Base-by-base conservation (phyloP, 768 basidiomycete genomes). In the Clavaria fumosa region DNA sequence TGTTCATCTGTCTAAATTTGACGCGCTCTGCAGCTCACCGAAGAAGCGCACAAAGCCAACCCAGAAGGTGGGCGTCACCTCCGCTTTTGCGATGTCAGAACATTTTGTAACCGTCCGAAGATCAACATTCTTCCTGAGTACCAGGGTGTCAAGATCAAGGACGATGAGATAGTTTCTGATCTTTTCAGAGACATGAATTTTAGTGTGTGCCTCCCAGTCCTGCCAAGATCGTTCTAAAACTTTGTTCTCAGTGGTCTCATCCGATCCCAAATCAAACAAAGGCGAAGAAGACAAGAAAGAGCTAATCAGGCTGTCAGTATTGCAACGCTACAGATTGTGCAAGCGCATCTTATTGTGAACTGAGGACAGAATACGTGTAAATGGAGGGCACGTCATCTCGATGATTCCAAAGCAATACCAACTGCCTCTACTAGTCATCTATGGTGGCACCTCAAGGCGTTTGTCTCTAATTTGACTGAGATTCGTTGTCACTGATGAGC, bases 171-270 rank as follows among this genome's bases (percentile, higher is more conserved):
- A 4, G 64, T 77, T 46, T 70, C 70, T 4, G 58, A 74, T 19
- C 52, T 95, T 12, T 86, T 97, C 47, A 59, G 70, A 10, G 80
- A 69, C 18, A 64, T 78, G 58, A 81, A 66, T 37, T 93, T 96
- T 50, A 75, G 91, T 91, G 37, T 50, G 80, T 62, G 9, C 22
- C 15, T 30, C 26, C n/a, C 26, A 27, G 3, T 21, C 10, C 21
- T 20, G n/a, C 27, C 17, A 11, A 11, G 15, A 23, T 4, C 11
- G 5, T 4, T 11, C 9, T 21, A 11, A 15, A n/a, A 18, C 32
- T 18, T 22, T 24, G 12, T 34, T 43, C 19, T n/a, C 39, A 86
- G 83, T 82, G 53, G 76, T 86, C 3, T 66, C 75, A 43, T 72
- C 79, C 3, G 78, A 85, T 52, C 78, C 80, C 0, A 78, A 73